Evolutionary conservation across 169 alveolate genomes (phyloP).

Genomic region (Fabrea salina): DNA sequence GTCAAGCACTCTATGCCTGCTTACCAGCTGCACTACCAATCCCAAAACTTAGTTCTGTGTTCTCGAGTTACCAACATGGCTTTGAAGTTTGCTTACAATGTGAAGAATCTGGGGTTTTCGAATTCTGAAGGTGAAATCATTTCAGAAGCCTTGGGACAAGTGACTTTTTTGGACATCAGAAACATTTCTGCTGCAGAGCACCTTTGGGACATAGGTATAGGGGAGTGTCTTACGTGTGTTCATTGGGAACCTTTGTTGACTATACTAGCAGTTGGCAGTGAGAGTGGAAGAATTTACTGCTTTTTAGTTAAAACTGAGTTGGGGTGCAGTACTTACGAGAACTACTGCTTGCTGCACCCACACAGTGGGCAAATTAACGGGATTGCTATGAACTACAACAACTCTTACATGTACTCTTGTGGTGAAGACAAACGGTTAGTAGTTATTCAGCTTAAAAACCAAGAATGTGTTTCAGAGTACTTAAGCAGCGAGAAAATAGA

Average conservation of each 20-base stretch:
- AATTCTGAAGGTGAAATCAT: no score
- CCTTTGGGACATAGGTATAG: no score
- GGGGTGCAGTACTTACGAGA: neutral
- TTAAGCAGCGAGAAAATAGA: neutral
- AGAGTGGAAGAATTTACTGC: conserved; percentile 1
- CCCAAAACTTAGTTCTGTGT: no score
- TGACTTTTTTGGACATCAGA: no score
- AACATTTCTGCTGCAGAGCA: no score
- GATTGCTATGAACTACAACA: conserved; percentile 31
- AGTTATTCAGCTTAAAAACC: neutral
- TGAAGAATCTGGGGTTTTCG: no score
- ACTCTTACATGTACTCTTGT: conserved; percentile 38
- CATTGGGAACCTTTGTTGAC: neutral
- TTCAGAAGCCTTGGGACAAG: no score
- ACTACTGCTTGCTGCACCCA: neutral
- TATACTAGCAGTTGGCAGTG: neutral
- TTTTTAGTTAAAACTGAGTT: conserved; percentile 15
- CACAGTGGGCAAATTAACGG: conserved; percentile 44
- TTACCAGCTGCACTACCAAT: no score
- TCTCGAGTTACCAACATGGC: no score
- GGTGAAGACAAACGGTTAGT: conserved; percentile 42
- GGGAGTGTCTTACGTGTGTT: no score
- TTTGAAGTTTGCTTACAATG: no score
- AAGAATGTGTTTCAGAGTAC: neutral
- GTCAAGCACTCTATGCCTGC: no score